Percentiles rank a stretch among this genome's conserved stretches.
Evolutionary conservation across 768 basidiomycete species (phyloP).

Genomic region (Kwoniella bestiolae): DNA sequence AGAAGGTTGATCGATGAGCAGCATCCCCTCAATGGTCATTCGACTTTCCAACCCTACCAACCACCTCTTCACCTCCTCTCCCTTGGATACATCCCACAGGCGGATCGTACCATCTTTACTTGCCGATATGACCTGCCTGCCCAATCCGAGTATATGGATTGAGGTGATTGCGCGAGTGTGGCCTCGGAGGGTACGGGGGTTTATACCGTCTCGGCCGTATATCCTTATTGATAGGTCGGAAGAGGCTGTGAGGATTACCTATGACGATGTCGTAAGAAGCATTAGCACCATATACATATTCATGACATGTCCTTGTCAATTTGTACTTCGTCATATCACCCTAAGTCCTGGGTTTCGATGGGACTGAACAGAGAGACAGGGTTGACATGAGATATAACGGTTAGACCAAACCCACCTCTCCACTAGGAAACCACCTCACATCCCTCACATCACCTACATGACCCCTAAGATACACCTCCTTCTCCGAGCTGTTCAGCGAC

Average conservation of each 20-base stretch:
- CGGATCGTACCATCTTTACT: conserved; percentile 72
- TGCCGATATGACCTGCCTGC: conserved; percentile 69
- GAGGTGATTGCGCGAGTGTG: conserved; percentile 71
- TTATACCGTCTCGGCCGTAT: conserved; percentile 62
- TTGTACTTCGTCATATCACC: no score
- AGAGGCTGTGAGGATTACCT: conserved; percentile 72
- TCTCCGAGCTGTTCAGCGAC: conserved; percentile 15
- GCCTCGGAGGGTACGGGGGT: conserved; percentile 69
- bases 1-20: conserved; percentile 32
- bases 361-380: not conserved
- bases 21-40: conserved; percentile 39
- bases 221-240: conserved; percentile 71
- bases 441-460: conserved; percentile 58
- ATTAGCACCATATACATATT: not conserved
- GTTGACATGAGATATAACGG: no score
- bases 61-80: conserved; percentile 62
- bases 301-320: no score
- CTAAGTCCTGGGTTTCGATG: no score
- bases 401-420: conserved; percentile 39
- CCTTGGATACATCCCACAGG: conserved; percentile 72
- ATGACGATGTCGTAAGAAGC: conserved; percentile 14
- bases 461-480: conserved; percentile 48
- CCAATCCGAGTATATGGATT: conserved; percentile 68
- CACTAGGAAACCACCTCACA: conserved; percentile 56
- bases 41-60: conserved; percentile 58